A percentile compares a stretch with the other conserved stretches of the same genome.
These are phyloP conservation scores for Ocimum tenuiflorum DNA, from an alignment of 257 asterid species.

Conservation along the genomic window DNA sequence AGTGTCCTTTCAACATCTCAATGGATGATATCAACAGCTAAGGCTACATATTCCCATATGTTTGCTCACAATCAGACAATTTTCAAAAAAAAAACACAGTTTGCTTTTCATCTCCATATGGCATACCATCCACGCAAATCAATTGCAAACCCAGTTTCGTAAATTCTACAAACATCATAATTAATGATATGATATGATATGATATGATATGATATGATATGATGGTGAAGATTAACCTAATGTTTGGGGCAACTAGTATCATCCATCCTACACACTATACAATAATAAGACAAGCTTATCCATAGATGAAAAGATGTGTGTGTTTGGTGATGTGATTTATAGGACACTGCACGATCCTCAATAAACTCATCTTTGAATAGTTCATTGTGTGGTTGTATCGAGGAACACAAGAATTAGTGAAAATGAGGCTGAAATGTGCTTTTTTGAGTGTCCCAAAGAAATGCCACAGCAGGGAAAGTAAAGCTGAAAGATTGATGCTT, in stretches of 20 bases:
- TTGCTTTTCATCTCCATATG: slow-evolving; percentile 24
- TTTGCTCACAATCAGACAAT: slow-evolving; percentile 44
- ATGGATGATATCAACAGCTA: slow-evolving; percentile 31
- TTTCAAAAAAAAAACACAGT: slow-evolving; percentile 52
- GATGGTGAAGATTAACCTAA: too few relatives aligned
- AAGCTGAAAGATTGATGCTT: slow-evolving; percentile 52
- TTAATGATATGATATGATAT: too few relatives aligned
- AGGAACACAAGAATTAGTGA: background rate
- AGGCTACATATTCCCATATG: slow-evolving; percentile 44
- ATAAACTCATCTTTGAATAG: slow-evolving; percentile 27
- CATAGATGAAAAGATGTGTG: background rate
- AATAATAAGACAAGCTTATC: too few relatives aligned
- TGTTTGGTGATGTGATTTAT: background rate
- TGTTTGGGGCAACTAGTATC: too few relatives aligned
- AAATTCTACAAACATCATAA: too few relatives aligned
- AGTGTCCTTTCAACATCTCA: slow-evolving; percentile 61
- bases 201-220: too few relatives aligned
- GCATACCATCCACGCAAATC: too few relatives aligned
- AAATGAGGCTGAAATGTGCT: slow-evolving; percentile 28
- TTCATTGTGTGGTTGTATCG: background rate
- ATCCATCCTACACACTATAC: too few relatives aligned
- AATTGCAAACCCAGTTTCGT: too few relatives aligned
- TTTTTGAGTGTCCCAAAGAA: slow-evolving; percentile 79
- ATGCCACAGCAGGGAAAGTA: slow-evolving; percentile 37
- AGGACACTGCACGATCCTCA: background rate